phyloP scores from a whole-genome alignment of 176 grass and related monocot species.

The Alopecurus myosuroides region DNA sequence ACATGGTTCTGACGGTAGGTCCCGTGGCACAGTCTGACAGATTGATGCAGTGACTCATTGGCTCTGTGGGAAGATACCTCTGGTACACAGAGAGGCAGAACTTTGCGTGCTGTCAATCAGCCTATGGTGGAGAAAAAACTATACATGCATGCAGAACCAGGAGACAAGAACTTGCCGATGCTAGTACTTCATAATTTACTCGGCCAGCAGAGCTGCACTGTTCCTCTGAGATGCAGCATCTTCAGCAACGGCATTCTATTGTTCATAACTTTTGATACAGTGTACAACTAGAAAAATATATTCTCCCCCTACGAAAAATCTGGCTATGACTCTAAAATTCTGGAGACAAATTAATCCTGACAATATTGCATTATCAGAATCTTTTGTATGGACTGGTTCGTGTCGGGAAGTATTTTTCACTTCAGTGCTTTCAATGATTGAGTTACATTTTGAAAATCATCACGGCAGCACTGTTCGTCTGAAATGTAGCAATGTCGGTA shows the following conservation, averaged over 20 bases:
- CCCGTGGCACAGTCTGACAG: slow-evolving; percentile 7
- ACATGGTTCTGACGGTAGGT: neutral
- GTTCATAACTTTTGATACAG: neutral
- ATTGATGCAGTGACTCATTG: neutral
- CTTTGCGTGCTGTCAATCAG: slow-evolving; percentile 43
- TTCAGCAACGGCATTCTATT: neutral
- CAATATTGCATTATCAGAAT: no score
- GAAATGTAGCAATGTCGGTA: no score
- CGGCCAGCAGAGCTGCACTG: neutral
- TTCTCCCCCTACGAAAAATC: no score
- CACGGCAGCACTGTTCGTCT: no score
- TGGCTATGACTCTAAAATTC: no score
- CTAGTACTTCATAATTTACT: slow-evolving; percentile 6
- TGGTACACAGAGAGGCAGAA: neutral
- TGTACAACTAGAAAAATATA: no score
- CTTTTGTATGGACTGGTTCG: no score
- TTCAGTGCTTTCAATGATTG: no score
- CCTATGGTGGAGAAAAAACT: slow-evolving; percentile 21
- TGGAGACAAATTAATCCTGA: no score
- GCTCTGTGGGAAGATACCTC: slow-evolving; percentile 7
- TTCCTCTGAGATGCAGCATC: neutral
- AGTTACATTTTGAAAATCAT: no score
- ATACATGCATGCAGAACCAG: neutral
- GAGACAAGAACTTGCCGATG: neutral
- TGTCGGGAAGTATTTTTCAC: no score